Conservation (phyloP, 1,284 basidiomycete species). For the Golubevia sp. region DNA sequence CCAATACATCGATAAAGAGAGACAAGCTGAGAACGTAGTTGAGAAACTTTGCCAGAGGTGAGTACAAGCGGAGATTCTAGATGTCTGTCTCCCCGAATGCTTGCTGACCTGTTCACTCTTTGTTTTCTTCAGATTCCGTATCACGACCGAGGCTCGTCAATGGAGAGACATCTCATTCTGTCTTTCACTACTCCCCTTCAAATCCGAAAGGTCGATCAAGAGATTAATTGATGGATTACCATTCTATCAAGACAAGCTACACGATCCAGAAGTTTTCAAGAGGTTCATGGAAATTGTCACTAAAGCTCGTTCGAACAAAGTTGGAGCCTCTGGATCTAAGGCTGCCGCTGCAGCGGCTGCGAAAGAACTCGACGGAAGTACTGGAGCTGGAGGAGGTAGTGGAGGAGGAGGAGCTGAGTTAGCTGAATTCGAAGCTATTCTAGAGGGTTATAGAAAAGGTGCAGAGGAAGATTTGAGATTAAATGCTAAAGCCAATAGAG, state of each 20-base stretch:
- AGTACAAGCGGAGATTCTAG: slow-evolving; percentile 67
- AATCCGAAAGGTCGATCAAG: slow-evolving; percentile 92
- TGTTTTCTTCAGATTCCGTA: slow-evolving; percentile 91
- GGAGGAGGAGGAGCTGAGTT: not conserved
- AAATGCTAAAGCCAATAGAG: not conserved
- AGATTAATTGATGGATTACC: slow-evolving; percentile 90
- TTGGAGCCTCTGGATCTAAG: not conserved
- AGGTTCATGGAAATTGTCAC: slow-evolving; percentile 85
- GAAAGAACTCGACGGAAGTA: not conserved
- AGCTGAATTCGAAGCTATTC: not conserved
- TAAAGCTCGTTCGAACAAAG: slow-evolving; percentile 63
- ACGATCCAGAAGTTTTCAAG: slow-evolving; percentile 81
- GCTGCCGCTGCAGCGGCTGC: too few species aligned
- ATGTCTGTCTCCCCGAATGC: slow-evolving; percentile 64
- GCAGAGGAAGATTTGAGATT: not conserved
- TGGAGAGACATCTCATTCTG: slow-evolving; percentile 99
- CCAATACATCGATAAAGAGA: slow-evolving; percentile 60
- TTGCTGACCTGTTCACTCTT: too few species aligned
- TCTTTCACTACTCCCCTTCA: slow-evolving; percentile 90
- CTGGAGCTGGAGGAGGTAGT: not conserved
- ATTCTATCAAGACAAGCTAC: slow-evolving; percentile 92
- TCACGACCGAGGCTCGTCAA: slow-evolving; percentile 84
- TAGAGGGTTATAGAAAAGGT: not conserved
- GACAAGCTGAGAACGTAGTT: slow-evolving; percentile 59
- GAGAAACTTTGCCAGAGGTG: slow-evolving; percentile 59